Conservation (phyloP, 73 alveolate species). For the Paramecium biaurelia region DNA sequence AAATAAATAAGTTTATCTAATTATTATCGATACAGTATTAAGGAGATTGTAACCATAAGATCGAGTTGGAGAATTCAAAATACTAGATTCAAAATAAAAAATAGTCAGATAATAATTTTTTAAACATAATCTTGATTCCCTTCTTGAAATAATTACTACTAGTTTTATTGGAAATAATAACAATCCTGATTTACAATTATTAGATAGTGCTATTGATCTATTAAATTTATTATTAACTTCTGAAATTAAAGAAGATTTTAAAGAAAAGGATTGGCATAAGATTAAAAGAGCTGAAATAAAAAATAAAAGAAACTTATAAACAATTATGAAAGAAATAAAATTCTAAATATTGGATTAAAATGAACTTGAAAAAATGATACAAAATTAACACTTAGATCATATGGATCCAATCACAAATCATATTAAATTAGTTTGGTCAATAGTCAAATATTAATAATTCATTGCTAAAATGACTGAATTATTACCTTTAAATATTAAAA, state of each 20-base stretch:
- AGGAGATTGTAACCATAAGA: not conserved
- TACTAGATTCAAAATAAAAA: not conserved
- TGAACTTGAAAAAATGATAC: not conserved
- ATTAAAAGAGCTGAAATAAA: not conserved
- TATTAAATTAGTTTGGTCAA: not conserved
- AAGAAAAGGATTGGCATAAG: constrained; percentile 6
- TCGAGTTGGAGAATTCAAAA: not conserved
- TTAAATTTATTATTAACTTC: not conserved
- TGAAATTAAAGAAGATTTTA: not conserved
- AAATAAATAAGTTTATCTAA: not conserved
- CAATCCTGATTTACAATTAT: not conserved
- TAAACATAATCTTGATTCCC: not conserved
- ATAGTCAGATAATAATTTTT: not conserved
- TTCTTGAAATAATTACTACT: not conserved
- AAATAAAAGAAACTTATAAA: not conserved
- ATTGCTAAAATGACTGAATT: not conserved
- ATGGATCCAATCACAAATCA: not conserved
- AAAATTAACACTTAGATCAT: not conserved
- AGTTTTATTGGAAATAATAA: not conserved
- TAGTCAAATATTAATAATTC: not conserved
- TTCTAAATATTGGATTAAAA: not conserved
- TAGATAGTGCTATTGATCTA: not conserved
- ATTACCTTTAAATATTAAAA: not conserved
- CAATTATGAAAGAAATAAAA: not conserved
- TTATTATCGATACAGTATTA: not conserved